Base-by-base conservation (phyloP, 805 yeast genomes). In the Clavispora vitiphila region DNA sequence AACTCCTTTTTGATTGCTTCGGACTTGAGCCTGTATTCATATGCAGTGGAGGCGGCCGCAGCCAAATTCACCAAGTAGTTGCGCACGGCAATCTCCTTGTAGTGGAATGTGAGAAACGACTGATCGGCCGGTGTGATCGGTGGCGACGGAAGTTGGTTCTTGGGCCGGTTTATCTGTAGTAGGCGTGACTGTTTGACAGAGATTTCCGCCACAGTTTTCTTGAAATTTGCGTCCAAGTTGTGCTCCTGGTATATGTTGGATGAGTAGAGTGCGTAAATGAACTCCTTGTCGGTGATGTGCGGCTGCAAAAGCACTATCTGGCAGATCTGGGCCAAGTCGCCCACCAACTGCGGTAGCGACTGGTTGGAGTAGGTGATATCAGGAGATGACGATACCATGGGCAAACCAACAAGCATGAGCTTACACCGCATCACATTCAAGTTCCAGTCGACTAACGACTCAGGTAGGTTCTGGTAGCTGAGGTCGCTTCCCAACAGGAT, bases 11-110 rank as follows among this genome's bases (percentile, higher is more conserved):
- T 68, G 36, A 69, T 41, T 10, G 57, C 61, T 40, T 65, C 71
- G 3, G 64, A 44, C 47, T 65, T 64, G 35, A 66, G 48, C 46
- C 72, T 68, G 52, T 72, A 75, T 50, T 75, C 80, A 44, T 70
- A 65, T 7, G 77, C 71, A 0, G 80, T 75, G 34, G 78, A 74
- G 7, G 78, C 72, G 4, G 80, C 80, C 10, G 78, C 80, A 10
- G 77, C 70, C 41, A 76, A 56, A 54, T 76, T 76, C n/a, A 76
- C 62, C 42, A 76, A 60, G 46, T 72, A 76, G 55, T 76, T 74
- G 39, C 78, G 54, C 23, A 75, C 53, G 4, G 79, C 78, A 20
- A 73, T 64, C 38, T 69, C 69, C 53, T 67, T 71, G 41, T 61
- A 71, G 37, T 65, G 61, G 45, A 67, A 61, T 35, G 58, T 56